phyloP scores from a whole-genome alignment of 495 filamentous ascomycete genomes.

The Rhypophila decipiens region DNA sequence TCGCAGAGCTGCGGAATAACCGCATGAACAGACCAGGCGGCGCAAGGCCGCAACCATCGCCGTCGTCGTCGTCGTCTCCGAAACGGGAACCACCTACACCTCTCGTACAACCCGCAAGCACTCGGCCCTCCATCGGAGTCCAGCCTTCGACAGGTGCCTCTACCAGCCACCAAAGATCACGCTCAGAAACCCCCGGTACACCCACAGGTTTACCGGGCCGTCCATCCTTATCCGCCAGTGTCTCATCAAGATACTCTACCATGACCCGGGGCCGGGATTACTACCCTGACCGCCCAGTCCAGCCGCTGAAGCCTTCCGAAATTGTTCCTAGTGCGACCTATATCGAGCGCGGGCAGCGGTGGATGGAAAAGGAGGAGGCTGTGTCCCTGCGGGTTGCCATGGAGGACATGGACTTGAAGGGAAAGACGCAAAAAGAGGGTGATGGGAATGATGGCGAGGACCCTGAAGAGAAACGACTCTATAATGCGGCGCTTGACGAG shows the following conservation, averaged over 20 bases:
- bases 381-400: slow-evolving; percentile 70
- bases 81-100: too few relatives aligned
- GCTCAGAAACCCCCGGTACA: slow-evolving; percentile 20
- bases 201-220: slow-evolving; percentile 15
- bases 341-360: slow-evolving; percentile 70
- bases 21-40: slow-evolving; percentile 70
- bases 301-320: slow-evolving; percentile 41
- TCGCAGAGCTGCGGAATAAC: slow-evolving; percentile 74
- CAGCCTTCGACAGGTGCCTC: slow-evolving; percentile 37
- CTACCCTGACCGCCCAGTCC: slow-evolving; percentile 32
- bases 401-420: slow-evolving; percentile 56
- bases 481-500: slow-evolving; percentile 74
- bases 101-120: too few relatives aligned
- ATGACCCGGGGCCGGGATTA: slow-evolving; percentile 34
- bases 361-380: slow-evolving; percentile 84
- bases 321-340: slow-evolving; percentile 59
- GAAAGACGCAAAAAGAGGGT: slow-evolving; percentile 18
- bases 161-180: slow-evolving; percentile 25
- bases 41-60: slow-evolving; percentile 65
- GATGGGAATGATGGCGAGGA: slow-evolving; percentile 17
- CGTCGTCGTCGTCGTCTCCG: slow-evolving; percentile 13
- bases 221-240: slow-evolving; percentile 29
- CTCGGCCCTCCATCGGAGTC: slow-evolving; percentile 28
- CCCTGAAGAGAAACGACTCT: slow-evolving; percentile 60
- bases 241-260: slow-evolving; percentile 36